Evolutionary conservation across 2,329 filamentous ascomycete genomes (phyloP), one percentile per base, ranked within the genome.

Genomic region (Arthrobotrys musiformis): DNA sequence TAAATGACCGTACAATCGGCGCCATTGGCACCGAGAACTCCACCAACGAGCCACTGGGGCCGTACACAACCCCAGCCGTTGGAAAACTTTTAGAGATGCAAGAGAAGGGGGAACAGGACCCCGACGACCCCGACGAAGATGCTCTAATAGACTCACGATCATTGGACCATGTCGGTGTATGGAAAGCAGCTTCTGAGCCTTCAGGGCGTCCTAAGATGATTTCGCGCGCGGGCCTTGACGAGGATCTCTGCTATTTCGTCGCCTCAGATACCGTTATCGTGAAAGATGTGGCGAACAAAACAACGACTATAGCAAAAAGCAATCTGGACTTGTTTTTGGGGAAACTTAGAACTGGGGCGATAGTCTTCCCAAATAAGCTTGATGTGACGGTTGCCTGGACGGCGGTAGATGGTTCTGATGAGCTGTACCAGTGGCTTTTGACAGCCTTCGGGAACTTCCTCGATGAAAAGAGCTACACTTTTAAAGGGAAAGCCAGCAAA

Each of bases 261-360:
- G 58, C 58, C 2, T 62, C 58, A 4, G 58, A 62, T 46, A 19
- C 58, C 6, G 5, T 15, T 30, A 30, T 62, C 13, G 1, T 13
- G 13, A 26, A 52, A 44, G 62, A 66, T 42, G 28, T 66, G 28
- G 62, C 44, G n/a, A 26, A 52, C 9, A 66, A 52, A 11, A 24
- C 19, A 15, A n/a, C 62, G 9, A n/a, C 30, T 8, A 28, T 9
- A 3, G 9, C 4, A 5, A 28, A 17, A 44, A 56, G 44, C 24
- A 40, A 66, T 28, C n/a, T 66, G 19, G 62, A 66, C 24, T 24
- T 66, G 17, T 30, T 66, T 7, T 22, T 66, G 11, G 62, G 62
- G 2, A 52, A 40, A 30, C 17, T 66, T n/a, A 40, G 33, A n/a
- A 66, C 62, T 4, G 62, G 26, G 2, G 42, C 62, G 13, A 56